Evolutionary conservation across 2,329 filamentous ascomycete genomes (phyloP), one percentile per base, ranked within the genome.

Genomic region (Zymoseptoria pseudotritici): DNA sequence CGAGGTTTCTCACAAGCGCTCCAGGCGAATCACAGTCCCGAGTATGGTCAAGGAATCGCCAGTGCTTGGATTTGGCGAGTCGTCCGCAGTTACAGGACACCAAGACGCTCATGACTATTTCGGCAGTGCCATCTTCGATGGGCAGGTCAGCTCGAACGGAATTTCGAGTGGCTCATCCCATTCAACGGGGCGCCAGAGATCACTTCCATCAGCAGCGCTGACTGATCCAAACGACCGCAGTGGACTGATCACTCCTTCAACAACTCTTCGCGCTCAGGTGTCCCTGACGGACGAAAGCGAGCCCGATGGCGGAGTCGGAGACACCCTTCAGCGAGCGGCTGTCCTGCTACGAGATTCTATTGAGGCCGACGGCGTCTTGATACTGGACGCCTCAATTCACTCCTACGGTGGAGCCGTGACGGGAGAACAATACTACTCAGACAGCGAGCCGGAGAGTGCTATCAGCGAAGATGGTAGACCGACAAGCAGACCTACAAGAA

Each of bases 331-430:
- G 17, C 73, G 79, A 20, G 80, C 80, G 1, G 78, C 79, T 0
- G 74, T 78, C 29, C 64, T 82, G 0, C 70, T 82, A 3, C 74
- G 75, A 1, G 74, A 80, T 55, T 77, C 78, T 21, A 66, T 82
- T 5, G 70, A 71, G 10, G 76, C 77, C 4, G 78, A 80, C 8
- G 79, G 79, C 2, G 78, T 81, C 13, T 67, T 76, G 0, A 76
- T 77, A 58, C 60, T 78, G 19, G 75, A 77, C 58, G 72, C 67
- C 2, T 59, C 64, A 3, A 54, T 67, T 2, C 58, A 61, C 6
- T 66, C 53, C 17, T 66, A 62, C 17, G 67, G 65, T 13, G 66
- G 65, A 11, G 9, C 53, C 1, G 22, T 53, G 20, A 53, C 52
- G 9, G 52, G 52, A 24, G 22, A 29, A 13, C 52, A 53, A 26